Percentiles rank a stretch among this genome's conserved stretches.
Conservation (phyloP, 805 yeast genomes). For the Schwanniomyces yamadae region DNA sequence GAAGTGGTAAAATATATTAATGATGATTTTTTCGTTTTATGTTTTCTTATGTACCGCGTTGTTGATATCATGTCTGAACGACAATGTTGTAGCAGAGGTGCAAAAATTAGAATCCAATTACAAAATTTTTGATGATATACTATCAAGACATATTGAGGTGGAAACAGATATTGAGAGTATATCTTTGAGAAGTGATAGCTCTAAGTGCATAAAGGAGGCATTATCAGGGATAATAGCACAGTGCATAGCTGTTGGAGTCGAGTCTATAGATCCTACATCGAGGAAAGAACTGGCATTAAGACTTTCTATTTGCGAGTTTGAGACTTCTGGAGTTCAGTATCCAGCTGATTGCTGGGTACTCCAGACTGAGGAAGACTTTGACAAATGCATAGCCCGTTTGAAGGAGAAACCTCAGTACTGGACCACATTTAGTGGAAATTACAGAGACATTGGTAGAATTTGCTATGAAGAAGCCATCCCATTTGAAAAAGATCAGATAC, state of each 20-base stretch:
- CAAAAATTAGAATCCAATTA: too few species aligned
- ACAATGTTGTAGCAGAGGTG: too few species aligned
- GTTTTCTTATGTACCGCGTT: too few species aligned
- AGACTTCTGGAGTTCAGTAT: constrained; percentile 41
- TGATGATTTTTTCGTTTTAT: too few species aligned
- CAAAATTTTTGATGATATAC: neutral
- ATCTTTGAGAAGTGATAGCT: constrained; percentile 4
- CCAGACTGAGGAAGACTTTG: constrained; percentile 13
- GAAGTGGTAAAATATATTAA: neutral
- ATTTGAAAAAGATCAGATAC: constrained; percentile 49
- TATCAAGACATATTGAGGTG: neutral
- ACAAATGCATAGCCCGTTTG: constrained; percentile 39
- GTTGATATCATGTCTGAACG: too few species aligned
- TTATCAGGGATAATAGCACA: constrained; percentile 35
- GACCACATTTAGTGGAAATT: constrained; percentile 72
- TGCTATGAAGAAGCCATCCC: constrained; percentile 56
- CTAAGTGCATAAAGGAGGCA: constrained; percentile 40
- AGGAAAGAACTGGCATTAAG: constrained; percentile 43
- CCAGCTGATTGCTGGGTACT: constrained; percentile 27
- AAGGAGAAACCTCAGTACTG: constrained; percentile 59
- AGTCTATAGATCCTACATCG: constrained; percentile 28
- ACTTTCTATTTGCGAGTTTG: constrained; percentile 56
- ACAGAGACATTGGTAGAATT: constrained; percentile 49
- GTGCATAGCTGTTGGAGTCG: constrained; percentile 43
- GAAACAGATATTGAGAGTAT: constrained; percentile 4